phyloP scores from a whole-genome alignment of 345 rosid species.

The Corchorus olitorius region DNA sequence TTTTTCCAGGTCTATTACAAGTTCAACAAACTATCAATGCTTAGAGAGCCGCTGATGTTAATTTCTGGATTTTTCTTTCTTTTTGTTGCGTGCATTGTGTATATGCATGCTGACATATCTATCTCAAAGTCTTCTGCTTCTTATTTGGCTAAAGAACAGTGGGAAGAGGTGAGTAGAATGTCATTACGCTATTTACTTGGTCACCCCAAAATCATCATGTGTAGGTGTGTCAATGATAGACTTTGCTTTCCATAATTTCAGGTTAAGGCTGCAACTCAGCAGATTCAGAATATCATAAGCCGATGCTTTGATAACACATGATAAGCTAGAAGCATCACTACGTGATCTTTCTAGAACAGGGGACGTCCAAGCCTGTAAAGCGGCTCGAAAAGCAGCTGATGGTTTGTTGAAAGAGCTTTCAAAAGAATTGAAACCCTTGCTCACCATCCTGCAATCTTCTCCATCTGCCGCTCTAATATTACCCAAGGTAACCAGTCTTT shows the following conservation, averaged over 20 bases:
- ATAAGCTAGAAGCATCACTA: slow-evolving; percentile 85
- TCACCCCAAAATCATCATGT: background rate
- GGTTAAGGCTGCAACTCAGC: slow-evolving; percentile 78
- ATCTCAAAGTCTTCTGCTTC: slow-evolving; percentile 92
- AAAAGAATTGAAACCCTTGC: slow-evolving; percentile 67
- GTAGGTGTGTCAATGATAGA: background rate
- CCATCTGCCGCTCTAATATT: slow-evolving; percentile 66
- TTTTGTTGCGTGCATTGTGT: slow-evolving; percentile 74
- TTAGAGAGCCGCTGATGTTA: slow-evolving; percentile 89
- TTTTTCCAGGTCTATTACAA: slow-evolving; percentile 75
- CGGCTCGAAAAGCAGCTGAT: slow-evolving; percentile 82
- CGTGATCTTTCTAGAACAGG: slow-evolving; percentile 92
- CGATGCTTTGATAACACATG: slow-evolving; percentile 67
- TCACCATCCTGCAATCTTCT: slow-evolving; percentile 69
- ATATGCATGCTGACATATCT: slow-evolving; percentile 74
- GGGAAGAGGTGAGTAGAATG: slow-evolving; percentile 76
- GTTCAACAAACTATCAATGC: slow-evolving; percentile 79
- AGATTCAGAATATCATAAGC: slow-evolving; percentile 54
- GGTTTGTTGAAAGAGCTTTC: slow-evolving; percentile 71
- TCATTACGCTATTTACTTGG: background rate
- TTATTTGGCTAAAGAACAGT: slow-evolving; percentile 91
- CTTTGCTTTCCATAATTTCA: slow-evolving; percentile 33
- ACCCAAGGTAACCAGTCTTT: slow-evolving; percentile 59
- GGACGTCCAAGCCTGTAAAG: slow-evolving; percentile 89
- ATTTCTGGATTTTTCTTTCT: slow-evolving; percentile 74